Evolutionary conservation across 2,329 filamentous ascomycete genomes (phyloP).

Genomic region (Alternaria ventricosa): DNA sequence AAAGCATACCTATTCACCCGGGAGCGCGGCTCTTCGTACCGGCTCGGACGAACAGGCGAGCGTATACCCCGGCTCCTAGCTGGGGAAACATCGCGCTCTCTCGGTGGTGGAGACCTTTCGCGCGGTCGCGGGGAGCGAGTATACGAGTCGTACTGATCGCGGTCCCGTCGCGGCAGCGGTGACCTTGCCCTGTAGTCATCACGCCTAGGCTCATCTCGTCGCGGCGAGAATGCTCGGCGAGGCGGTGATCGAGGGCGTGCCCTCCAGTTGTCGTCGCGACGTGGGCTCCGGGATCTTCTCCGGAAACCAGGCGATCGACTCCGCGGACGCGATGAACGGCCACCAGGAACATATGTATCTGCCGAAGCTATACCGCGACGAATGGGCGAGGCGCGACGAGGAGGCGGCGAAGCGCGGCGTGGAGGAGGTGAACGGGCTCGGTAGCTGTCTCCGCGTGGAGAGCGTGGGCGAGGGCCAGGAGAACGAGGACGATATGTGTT

Average conservation of each 20-base stretch:
- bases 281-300: constrained; percentile 50
- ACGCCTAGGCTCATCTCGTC: constrained; percentile 42
- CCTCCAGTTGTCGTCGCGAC: constrained; percentile 53
- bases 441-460: constrained; percentile 47
- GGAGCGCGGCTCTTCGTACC: constrained; percentile 56
- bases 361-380: constrained; percentile 46
- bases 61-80: constrained; percentile 54
- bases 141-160: constrained; percentile 49
- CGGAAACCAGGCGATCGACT: constrained; percentile 50
- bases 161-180: constrained; percentile 50
- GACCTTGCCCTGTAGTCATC: constrained; percentile 48
- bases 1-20: constrained; percentile 43
- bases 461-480: constrained; percentile 38
- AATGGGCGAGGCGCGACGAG: constrained; percentile 32
- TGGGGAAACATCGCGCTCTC: constrained; percentile 56
- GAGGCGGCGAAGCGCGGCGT: constrained; percentile 9
- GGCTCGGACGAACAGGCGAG: constrained; percentile 49
- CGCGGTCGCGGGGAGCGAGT: constrained; percentile 51
- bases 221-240: constrained; percentile 49
- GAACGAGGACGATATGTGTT: constrained; percentile 49
- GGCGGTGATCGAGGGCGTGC: constrained; percentile 58
- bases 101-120: constrained; percentile 53
- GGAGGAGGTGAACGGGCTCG: constrained; percentile 26
- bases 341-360: constrained; percentile 51
- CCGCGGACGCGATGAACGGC: constrained; percentile 43